phyloP scores from a whole-genome alignment of 2,329 filamentous ascomycete genomes.

The Diaporthe destruens region DNA sequence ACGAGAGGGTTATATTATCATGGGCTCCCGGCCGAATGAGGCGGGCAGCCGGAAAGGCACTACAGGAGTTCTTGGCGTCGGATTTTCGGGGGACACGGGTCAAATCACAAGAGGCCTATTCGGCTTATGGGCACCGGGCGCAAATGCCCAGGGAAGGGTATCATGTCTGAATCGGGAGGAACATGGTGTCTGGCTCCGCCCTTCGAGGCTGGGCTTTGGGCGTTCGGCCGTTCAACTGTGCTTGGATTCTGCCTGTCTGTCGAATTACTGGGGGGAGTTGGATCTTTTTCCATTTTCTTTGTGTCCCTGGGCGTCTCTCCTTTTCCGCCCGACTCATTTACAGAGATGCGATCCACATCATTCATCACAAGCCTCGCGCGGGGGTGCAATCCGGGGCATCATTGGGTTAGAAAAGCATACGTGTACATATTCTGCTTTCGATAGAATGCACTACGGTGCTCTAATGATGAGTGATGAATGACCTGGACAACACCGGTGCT shows the following conservation, averaged over 20 bases:
- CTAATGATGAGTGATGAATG: constrained; percentile 41
- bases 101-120: constrained; percentile 4
- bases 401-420: constrained; percentile 1
- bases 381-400: background rate
- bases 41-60: constrained; percentile 12
- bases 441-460: constrained; percentile 33
- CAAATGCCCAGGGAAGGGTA: constrained; percentile 9
- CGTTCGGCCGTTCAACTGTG: constrained; percentile 16
- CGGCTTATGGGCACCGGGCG: constrained; percentile 5
- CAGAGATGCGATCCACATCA: background rate
- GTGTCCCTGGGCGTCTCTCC: background rate
- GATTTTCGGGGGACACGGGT: background rate
- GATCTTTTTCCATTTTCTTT: background rate
- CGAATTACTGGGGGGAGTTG: background rate
- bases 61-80: constrained; percentile 37
- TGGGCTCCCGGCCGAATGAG: constrained; percentile 2
- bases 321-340: background rate
- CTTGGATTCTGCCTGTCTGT: constrained; percentile 23
- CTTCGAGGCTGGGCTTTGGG: background rate
- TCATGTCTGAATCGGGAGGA: constrained; percentile 22
- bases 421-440: constrained; percentile 27
- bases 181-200: background rate
- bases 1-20: constrained; percentile 20
- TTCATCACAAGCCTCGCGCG: background rate
- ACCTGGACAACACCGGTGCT: constrained; percentile 4